phyloP scores from a whole-genome alignment of 2,329 filamentous ascomycete genomes.

The Colletotrichum costaricense region DNA sequence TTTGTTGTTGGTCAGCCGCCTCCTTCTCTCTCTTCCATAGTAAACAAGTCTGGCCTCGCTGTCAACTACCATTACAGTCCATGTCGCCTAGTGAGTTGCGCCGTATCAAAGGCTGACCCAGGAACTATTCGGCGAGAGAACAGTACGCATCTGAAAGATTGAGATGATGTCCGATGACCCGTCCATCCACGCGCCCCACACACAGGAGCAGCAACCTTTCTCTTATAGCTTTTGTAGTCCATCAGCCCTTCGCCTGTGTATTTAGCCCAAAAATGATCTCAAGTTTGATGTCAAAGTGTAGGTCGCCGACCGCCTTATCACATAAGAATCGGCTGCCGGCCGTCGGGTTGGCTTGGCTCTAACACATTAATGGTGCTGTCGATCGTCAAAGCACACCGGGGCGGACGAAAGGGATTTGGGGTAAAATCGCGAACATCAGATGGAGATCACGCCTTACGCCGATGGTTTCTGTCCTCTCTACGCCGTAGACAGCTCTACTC shows the following conservation, averaged over 20 bases:
- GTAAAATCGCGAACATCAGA: background rate
- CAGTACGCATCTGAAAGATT: background rate
- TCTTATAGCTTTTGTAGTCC: too few species aligned
- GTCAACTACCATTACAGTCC: too few species aligned
- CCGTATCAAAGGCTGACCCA: background rate
- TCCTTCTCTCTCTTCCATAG: too few species aligned
- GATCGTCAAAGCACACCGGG: background rate
- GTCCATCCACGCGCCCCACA: background rate
- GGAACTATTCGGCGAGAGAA: background rate
- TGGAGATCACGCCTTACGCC: too few species aligned
- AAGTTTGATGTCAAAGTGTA: background rate
- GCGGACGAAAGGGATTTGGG: background rate
- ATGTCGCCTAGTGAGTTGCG: background rate
- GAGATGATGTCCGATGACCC: background rate
- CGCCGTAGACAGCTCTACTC: background rate
- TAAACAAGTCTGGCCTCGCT: too few species aligned
- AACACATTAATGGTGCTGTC: background rate
- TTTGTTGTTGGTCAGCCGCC: too few species aligned
- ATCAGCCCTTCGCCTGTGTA: background rate
- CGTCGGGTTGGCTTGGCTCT: background rate
- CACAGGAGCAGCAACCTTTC: background rate
- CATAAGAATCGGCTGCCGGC: background rate
- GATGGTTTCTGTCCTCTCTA: too few species aligned
- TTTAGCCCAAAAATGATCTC: background rate
- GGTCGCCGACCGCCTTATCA: background rate